Base-by-base conservation (phyloP, 2,329 filamentous ascomycete species). In the Amauroascus niger region DNA sequence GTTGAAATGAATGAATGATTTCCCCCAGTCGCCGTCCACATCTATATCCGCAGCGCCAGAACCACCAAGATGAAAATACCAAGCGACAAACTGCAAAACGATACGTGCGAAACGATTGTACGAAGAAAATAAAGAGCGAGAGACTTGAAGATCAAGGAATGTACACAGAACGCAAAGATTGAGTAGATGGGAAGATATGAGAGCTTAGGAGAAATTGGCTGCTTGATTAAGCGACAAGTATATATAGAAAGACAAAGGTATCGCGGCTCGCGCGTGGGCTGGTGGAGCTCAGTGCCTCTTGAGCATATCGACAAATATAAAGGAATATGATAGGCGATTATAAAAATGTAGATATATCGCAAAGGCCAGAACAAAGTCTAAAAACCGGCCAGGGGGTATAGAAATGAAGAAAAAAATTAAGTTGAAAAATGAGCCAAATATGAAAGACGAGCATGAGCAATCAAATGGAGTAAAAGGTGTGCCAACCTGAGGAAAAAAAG, bases 21-120 rank as follows among this genome's bases (percentile, higher is more conserved):
- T 20, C 22, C 22, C 51, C 51, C n/a, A 43, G 28, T 53, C 51
- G 51, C 51, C 51, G 43, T 40, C 44, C 37, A 37, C 44, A n/a
- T 53, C 51, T 53, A 53, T 53, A 53, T 40, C 20, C 22, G 22
- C 33, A 45, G 51, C 51, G 51, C 51, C 51, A 48, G 30, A 53
- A 53, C 44, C 24, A 53, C 51, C 51, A 44, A 48, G 44, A 53
- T 22, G 26, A 43, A 45, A 46, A 46, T 30, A 37, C 41, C 32
- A 52, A 52, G 43, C 30, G 32, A 52, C 14, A 22, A 58, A 57
- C 57, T 57, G 55, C 54, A 50, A 54, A 54, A 48, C 49, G 47
- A 56, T 28, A 49, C 2, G 30, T 40, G 48, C 41, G 26, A 32
- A 46, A 35, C n/a, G 33, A 39, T 52, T 39, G 35, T 39, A 18